Conservation (phyloP, 768 basidiomycete species). For the Pleurotus cornucopiae region DNA sequence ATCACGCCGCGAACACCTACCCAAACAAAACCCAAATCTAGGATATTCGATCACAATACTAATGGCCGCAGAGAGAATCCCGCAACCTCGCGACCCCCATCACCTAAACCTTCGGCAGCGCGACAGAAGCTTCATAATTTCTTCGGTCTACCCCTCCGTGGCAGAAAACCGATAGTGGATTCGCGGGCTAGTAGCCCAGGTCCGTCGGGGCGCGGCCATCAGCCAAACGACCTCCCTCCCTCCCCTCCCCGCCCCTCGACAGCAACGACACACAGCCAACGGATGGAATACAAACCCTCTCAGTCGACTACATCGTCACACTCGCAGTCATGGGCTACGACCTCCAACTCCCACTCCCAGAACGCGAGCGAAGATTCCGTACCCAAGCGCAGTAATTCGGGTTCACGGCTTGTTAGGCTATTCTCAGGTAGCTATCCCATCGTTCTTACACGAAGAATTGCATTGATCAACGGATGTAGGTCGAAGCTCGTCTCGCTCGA, state of each 20-base stretch:
- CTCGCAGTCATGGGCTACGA: slow-evolving; percentile 5
- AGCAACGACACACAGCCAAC: background rate
- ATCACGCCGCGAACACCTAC: slow-evolving; percentile 53
- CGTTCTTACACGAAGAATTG: background rate
- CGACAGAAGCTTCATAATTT: slow-evolving; percentile 41
- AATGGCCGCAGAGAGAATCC: slow-evolving; percentile 3
- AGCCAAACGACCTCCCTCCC: background rate
- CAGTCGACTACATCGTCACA: slow-evolving; percentile 9
- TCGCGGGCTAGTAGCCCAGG: slow-evolving; percentile 26
- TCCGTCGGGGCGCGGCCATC: slow-evolving; percentile 14
- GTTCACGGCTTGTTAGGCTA: slow-evolving; percentile 23
- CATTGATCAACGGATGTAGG: slow-evolving; percentile 4
- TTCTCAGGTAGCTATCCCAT: slow-evolving; percentile 24
- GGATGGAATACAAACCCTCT: slow-evolving; percentile 9
- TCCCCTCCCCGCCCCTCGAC: background rate
- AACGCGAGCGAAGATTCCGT: background rate
- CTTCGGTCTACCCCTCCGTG: slow-evolving; percentile 38
- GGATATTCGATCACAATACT: background rate
- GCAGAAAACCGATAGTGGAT: slow-evolving; percentile 31
- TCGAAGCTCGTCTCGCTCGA: slow-evolving; percentile 12
- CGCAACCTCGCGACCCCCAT: slow-evolving; percentile 20
- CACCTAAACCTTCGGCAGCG: slow-evolving; percentile 31
- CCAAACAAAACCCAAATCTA: slow-evolving; percentile 19
- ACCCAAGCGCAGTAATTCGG: background rate
- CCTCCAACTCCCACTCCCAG: background rate